A percentile compares a stretch with the other conserved stretches of the same genome.
Conservation (phyloP, 2,329 filamentous ascomycete genomes). For the Dothistroma pini region DNA sequence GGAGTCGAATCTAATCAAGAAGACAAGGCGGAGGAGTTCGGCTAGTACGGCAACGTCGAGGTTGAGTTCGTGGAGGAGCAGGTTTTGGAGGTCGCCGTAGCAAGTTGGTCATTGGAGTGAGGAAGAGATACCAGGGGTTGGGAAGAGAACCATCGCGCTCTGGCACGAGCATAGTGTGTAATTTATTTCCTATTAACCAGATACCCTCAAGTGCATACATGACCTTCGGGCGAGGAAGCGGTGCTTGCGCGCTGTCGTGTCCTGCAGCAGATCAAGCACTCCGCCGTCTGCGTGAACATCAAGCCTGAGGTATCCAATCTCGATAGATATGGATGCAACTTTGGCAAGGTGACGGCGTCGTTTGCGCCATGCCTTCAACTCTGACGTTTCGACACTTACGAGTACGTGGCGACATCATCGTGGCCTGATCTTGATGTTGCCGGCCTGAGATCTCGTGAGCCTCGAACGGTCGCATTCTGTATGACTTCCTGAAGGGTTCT, state of each 20-base stretch:
- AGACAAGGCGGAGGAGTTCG: conserved; percentile 11
- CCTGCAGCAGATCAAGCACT: background rate
- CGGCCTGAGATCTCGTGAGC: background rate
- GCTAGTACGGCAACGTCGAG: conserved; percentile 19
- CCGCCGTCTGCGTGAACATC: no score
- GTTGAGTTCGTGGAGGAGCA: conserved; percentile 18
- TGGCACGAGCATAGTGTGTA: background rate
- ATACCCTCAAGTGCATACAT: background rate
- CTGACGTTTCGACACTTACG: background rate
- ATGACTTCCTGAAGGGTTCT: background rate
- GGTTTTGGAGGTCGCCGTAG: conserved; percentile 11
- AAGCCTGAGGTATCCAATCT: no score
- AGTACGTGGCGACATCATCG: background rate
- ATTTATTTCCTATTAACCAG: background rate
- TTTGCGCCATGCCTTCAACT: no score
- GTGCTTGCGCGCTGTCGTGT: background rate
- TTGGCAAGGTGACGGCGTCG: no score
- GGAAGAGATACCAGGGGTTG: background rate
- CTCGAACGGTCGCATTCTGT: background rate
- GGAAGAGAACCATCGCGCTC: background rate
- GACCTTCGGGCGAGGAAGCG: background rate
- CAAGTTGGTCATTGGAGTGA: background rate
- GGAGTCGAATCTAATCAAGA: conserved; percentile 8
- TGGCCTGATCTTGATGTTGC: background rate
- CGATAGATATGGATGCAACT: no score